These are phyloP conservation scores for Saururus chinensis DNA, from an alignment of 164 flowering plant genomes.

Conservation along the genomic window DNA sequence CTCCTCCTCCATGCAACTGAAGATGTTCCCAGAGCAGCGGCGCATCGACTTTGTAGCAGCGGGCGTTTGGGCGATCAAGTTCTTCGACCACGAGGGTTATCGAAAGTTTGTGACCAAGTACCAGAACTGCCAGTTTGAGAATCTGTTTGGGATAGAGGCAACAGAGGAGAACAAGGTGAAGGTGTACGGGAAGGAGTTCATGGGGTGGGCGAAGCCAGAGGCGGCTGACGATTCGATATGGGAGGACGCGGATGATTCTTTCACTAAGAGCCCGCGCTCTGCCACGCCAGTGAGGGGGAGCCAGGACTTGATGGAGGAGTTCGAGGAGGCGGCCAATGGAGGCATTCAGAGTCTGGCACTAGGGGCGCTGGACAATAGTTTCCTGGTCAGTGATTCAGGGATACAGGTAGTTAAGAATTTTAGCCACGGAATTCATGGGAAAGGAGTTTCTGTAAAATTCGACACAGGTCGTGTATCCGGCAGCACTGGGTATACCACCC, in stretches of 20 bases:
- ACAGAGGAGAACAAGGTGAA: conserved; percentile 67
- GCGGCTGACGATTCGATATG: conserved; percentile 86
- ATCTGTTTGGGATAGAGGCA: conserved; percentile 48
- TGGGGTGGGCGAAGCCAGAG: conserved; percentile 87
- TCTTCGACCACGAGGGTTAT: conserved; percentile 47
- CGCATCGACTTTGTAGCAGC: conserved; percentile 57
- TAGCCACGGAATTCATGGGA: conserved; percentile 86
- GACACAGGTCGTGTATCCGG: conserved; percentile 12
- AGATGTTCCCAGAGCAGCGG: conserved; percentile 47
- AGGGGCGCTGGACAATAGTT: conserved; percentile 97
- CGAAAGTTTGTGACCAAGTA: conserved; percentile 40
- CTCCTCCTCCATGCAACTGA: conserved; percentile 42
- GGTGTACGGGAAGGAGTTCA: conserved; percentile 86
- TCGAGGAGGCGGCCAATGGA: conserved; percentile 73
- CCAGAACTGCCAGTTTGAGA: conserved; percentile 86
- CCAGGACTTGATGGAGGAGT: conserved; percentile 69
- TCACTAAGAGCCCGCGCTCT: conserved; percentile 26
- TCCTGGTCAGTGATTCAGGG: conserved; percentile 71
- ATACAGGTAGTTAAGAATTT: conserved; percentile 94
- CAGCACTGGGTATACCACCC: conserved; percentile 30
- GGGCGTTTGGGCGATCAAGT: conserved; percentile 85
- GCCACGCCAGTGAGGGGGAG: conserved; percentile 27
- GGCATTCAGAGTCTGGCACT: conserved; percentile 89
- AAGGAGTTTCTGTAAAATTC: conserved; percentile 74
- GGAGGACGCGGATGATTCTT: conserved; percentile 75